These are phyloP conservation scores for Saccharomyces pastorianus DNA, from an alignment of 1,139 yeast genomes.

Conservation along the genomic window DNA sequence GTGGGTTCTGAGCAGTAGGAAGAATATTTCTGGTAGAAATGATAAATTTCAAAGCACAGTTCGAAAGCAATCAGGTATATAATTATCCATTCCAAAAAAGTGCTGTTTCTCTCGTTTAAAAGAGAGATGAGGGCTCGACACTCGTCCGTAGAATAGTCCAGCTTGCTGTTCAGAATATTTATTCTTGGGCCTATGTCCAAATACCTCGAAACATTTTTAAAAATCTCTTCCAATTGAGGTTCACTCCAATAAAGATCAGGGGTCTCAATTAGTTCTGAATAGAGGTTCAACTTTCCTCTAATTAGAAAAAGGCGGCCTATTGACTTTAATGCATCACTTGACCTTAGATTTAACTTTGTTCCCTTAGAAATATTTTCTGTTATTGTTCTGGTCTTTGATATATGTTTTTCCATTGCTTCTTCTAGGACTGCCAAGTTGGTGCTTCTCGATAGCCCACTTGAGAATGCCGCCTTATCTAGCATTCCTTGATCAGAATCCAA, in stretches of 20 bases:
- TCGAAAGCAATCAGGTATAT: constrained; percentile 75
- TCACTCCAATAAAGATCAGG: constrained; percentile 93
- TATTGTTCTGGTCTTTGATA: constrained; percentile 51
- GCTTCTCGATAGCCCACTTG: constrained; percentile 78
- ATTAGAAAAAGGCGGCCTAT: constrained; percentile 70
- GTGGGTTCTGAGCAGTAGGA: neutral
- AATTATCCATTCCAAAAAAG: constrained; percentile 81
- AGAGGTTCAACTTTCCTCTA: constrained; percentile 73
- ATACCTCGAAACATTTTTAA: constrained; percentile 58
- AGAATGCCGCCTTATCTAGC: constrained; percentile 79
- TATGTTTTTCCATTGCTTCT: constrained; percentile 58
- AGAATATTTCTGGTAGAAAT: constrained; percentile 34
- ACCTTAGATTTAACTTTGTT: constrained; percentile 45
- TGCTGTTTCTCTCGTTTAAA: constrained; percentile 66
- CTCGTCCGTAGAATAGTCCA: constrained; percentile 87
- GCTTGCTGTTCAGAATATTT: constrained; percentile 67
- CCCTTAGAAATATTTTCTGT: constrained; percentile 66
- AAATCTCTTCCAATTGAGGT: constrained; percentile 70
- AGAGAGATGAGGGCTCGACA: constrained; percentile 70
- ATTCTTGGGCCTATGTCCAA: constrained; percentile 74
- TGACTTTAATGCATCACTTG: constrained; percentile 54
- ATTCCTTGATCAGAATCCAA: constrained; percentile 39
- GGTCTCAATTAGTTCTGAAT: constrained; percentile 84
- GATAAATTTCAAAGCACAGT: constrained; percentile 70
- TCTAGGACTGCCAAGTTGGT: constrained; percentile 79